These are phyloP conservation scores for Cutaneotrichosporon sp. DNA, from an alignment of 1,284 basidiomycete genomes.

Conservation along the genomic window DNA sequence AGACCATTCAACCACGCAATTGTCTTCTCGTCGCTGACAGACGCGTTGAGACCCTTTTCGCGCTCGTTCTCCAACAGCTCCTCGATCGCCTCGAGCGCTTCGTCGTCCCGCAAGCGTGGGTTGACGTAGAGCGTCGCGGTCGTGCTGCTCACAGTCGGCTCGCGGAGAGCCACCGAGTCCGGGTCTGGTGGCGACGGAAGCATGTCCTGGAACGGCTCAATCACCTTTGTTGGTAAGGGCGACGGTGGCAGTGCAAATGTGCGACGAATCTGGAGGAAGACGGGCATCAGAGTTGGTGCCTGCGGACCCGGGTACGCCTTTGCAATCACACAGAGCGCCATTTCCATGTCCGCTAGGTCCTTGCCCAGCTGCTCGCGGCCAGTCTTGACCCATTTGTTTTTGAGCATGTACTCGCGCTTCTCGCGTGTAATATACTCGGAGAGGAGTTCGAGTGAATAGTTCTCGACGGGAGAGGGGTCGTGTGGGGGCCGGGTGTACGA, in stretches of 20 bases:
- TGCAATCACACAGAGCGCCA: conserved; percentile 27
- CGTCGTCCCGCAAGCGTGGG: conserved; percentile 35
- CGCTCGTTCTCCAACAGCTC: conserved; percentile 45
- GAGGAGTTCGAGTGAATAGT: conserved; percentile 41
- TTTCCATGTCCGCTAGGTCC: conserved; percentile 46
- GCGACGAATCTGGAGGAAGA: conserved; percentile 36
- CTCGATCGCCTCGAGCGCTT: conserved; percentile 35
- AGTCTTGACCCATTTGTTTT: conserved; percentile 43
- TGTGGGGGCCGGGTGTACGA: neutral
- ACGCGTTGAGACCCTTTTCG: conserved; percentile 40
- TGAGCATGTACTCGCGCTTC: conserved; percentile 47
- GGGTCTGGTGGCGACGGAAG: conserved; percentile 41
- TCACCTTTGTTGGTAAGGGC: conserved; percentile 23
- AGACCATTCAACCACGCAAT: conserved; percentile 25
- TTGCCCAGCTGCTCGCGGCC: conserved; percentile 42
- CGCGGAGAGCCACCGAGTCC: conserved; percentile 34
- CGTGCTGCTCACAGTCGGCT: conserved; percentile 42
- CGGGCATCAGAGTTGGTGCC: conserved; percentile 29
- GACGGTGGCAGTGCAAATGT: conserved; percentile 35
- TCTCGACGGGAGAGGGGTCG: conserved; percentile 29
- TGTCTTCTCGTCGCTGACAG: conserved; percentile 30
- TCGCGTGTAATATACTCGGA: conserved; percentile 45
- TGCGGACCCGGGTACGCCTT: conserved; percentile 21
- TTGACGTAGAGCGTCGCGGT: conserved; percentile 46
- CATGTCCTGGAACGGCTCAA: conserved; percentile 32